phyloP scores from a whole-genome alignment of 306 rosid genomes.

The Datisca glomerata region DNA sequence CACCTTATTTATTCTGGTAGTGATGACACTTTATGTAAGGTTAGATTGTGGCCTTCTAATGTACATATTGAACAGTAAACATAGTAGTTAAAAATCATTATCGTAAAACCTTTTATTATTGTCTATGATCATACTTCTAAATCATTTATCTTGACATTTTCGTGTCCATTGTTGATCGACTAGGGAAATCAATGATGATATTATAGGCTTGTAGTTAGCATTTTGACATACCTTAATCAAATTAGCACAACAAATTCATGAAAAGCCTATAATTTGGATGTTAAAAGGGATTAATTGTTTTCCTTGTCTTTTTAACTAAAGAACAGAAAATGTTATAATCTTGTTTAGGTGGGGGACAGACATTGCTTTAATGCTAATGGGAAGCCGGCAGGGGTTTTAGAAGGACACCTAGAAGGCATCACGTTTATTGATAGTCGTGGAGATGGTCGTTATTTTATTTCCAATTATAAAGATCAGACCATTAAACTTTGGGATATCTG shows the following conservation, averaged over 20 bases:
- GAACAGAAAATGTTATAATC: conserved; percentile 5
- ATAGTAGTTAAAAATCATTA: too few relatives aligned
- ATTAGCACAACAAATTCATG: too few relatives aligned
- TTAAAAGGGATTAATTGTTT: background rate
- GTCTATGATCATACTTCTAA: too few relatives aligned
- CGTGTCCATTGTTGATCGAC: too few relatives aligned
- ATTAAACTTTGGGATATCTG: conserved; percentile 94
- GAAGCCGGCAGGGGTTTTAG: conserved; percentile 67
- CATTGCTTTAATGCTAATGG: conserved; percentile 57
- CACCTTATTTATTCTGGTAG: conserved; percentile 92
- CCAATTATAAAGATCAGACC: conserved; percentile 89
- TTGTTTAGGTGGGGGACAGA: conserved; percentile 85
- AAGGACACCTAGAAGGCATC: conserved; percentile 81
- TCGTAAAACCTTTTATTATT: too few relatives aligned
- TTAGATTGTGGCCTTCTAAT: too few relatives aligned
- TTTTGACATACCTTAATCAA: too few relatives aligned
- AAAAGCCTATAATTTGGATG: too few relatives aligned
- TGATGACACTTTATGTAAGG: conserved; percentile 88
- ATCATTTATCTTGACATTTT: too few relatives aligned
- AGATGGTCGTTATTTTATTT: conserved; percentile 82
- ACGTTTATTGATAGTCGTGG: conserved; percentile 82
- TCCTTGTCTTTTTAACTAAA: background rate
- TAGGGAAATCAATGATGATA: too few relatives aligned
- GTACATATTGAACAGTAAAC: too few relatives aligned
- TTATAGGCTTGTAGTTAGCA: too few relatives aligned